A percentile compares a stretch with the other conserved stretches of the same genome.
These are phyloP conservation scores for Nitzschia putrida DNA, from an alignment of 108 stramenopile genomes.

Conservation along the genomic window DNA sequence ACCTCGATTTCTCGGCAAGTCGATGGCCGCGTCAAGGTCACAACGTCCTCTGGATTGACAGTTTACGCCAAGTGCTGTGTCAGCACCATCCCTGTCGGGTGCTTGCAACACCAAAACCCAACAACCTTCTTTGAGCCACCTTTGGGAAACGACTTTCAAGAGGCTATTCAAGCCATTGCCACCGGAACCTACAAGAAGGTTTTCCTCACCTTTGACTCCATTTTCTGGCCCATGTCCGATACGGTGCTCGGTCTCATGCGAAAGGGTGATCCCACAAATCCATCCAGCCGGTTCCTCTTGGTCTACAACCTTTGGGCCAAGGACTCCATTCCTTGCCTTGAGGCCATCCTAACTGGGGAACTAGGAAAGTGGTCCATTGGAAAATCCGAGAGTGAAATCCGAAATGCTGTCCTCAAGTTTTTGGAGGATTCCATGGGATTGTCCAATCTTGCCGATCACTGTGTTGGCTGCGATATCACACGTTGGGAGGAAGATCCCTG, in stretches of 20 bases:
- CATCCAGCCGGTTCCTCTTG: conserved; percentile 40
- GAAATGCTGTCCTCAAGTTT: conserved; percentile 47
- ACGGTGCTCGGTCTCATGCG: conserved; percentile 58
- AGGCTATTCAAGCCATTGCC: conserved; percentile 39
- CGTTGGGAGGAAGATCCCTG: conserved; percentile 65
- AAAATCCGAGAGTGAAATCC: conserved; percentile 43
- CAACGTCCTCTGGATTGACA: conserved; percentile 31
- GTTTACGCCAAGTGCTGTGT: conserved; percentile 51
- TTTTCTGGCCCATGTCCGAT: conserved; percentile 56
- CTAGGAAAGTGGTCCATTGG: conserved; percentile 44
- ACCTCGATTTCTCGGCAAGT: conserved; percentile 5
- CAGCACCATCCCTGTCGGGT: conserved; percentile 52
- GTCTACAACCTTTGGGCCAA: conserved; percentile 56
- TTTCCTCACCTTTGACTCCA: conserved; percentile 54
- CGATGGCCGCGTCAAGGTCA: conserved; percentile 23
- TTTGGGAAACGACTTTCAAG: conserved; percentile 37
- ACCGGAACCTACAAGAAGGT: conserved; percentile 67
- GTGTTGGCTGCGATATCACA: conserved; percentile 51
- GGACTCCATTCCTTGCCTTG: conserved; percentile 51
- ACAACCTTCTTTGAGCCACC: conserved; percentile 33
- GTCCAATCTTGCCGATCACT: conserved; percentile 15
- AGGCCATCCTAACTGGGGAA: conserved; percentile 48
- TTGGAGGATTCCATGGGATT: conserved; percentile 45
- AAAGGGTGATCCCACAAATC: background rate
- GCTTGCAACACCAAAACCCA: conserved; percentile 26